Base-by-base conservation (phyloP, 2,329 filamentous ascomycete genomes). In the Simplicillium sp. region DNA sequence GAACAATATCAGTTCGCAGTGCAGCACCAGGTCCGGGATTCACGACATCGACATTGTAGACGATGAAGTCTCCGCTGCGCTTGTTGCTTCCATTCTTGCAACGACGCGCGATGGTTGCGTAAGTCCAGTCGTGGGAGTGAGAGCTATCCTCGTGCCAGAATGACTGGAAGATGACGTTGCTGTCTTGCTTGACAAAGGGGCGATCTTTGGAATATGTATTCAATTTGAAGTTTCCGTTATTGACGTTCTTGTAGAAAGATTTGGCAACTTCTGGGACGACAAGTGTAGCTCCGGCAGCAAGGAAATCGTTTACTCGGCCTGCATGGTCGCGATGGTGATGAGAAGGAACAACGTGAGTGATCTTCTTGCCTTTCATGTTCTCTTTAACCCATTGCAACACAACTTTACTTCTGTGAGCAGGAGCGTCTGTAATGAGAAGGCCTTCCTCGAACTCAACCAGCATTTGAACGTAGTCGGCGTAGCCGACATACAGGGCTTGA, bases 251-350 rank as follows among this genome's bases (percentile, higher is more conserved):
- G 14, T 37, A 37, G 13, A 20, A 37, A 11, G 18, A n/a, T 15
- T 37, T 37, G n/a, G 36, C 36, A 15, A 37, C 36, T 28, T 20
- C 18, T 12, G 36, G 36, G 13, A 37, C n/a, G 20, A 37, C 36
- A 3, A 37, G 18, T 25, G 36, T 37, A 28, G 36, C 36, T 9
- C 36, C 36, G 3, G 36, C 36, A 7, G 36, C 36, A 4, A 28
- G 13, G 13, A 20, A 37, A 14, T 37, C 36, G 13, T n/a, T 25
- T 4, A 37, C 36, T 11, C 36, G 9, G 20, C 16, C 15, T 5
- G 36, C 36, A 25, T 37, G 36, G 18, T 37, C 36, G 7, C 20
- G 36, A 20, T 37, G 36, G 14, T 37, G 36, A n/a, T 37, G 36
- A 25, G 15, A 20, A 4, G 36, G 36, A 4, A 37, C 36, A 13